A percentile compares a stretch with the other conserved stretches of the same genome.
Evolutionary conservation across 352 stramenopile species (phyloP).

Genomic region (Pythium coloratum): DNA sequence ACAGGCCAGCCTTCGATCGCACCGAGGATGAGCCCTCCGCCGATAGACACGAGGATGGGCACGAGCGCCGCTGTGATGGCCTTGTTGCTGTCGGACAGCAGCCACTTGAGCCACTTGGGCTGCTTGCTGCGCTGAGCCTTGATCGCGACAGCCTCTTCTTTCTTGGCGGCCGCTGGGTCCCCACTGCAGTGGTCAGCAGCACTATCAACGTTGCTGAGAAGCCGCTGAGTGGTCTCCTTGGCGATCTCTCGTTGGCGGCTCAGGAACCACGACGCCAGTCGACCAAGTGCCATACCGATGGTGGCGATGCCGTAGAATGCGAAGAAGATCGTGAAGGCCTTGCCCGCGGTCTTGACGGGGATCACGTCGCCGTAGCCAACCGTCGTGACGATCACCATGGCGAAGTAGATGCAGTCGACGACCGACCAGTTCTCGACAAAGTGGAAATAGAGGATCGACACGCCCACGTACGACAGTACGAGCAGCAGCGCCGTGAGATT

Average conservation of each 20-base stretch:
- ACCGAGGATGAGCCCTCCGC: slow-evolving; percentile 50
- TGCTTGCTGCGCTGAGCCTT: not conserved
- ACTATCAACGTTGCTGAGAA: slow-evolving; percentile 49
- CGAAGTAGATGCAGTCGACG: slow-evolving; percentile 90
- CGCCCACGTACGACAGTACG: slow-evolving; percentile 57
- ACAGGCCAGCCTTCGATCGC: slow-evolving; percentile 60
- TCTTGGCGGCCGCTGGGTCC: slow-evolving; percentile 5
- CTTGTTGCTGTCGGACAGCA: slow-evolving; percentile 57
- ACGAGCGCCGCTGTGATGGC: slow-evolving; percentile 43
- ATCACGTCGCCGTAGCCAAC: slow-evolving; percentile 87
- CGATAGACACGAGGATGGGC: slow-evolving; percentile 53
- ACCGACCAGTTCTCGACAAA: slow-evolving; percentile 55
- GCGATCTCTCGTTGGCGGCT: slow-evolving; percentile 53
- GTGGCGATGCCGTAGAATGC: slow-evolving; percentile 72
- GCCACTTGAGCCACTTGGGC: slow-evolving; percentile 36
- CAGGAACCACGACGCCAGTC: slow-evolving; percentile 55
- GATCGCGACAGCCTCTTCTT: slow-evolving; percentile 27
- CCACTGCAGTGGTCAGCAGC: slow-evolving; percentile 27
- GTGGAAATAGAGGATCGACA: slow-evolving; percentile 59
- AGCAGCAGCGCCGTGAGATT: slow-evolving; percentile 50
- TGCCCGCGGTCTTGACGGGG: slow-evolving; percentile 51
- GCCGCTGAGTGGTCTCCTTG: slow-evolving; percentile 52
- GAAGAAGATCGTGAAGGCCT: slow-evolving; percentile 89
- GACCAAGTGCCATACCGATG: slow-evolving; percentile 63
- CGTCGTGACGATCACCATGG: slow-evolving; percentile 92